Conservation (phyloP, 1,284 basidiomycete species). For the Entoloma clypeatum region DNA sequence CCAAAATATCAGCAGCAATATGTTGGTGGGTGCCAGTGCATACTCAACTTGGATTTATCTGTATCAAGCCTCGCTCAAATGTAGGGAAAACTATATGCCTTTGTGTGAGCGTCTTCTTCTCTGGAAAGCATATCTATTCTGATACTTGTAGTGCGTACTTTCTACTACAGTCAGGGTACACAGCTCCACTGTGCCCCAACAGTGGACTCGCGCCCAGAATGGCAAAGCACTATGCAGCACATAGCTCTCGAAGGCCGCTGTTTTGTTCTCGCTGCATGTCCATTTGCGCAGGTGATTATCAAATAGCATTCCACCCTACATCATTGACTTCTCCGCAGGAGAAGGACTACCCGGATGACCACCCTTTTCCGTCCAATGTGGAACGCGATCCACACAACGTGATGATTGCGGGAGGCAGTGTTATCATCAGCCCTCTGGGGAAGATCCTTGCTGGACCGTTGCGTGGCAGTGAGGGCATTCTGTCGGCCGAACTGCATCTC, state of each 20-base stretch:
- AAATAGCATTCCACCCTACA: not conserved
- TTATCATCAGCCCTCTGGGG: slow-evolving; percentile 67
- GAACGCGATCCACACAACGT: slow-evolving; percentile 47
- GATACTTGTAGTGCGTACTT: slow-evolving; percentile 45
- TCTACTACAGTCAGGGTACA: slow-evolving; percentile 60
- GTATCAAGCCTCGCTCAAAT: not conserved
- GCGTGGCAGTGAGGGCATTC: slow-evolving; percentile 53
- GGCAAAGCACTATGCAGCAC: slow-evolving; percentile 67
- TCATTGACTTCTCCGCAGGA: slow-evolving; percentile 16
- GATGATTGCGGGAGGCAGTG: slow-evolving; percentile 67
- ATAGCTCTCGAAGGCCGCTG: slow-evolving; percentile 76
- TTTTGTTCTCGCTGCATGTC: slow-evolving; percentile 68
- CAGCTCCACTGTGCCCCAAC: slow-evolving; percentile 70
- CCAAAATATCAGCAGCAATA: slow-evolving; percentile 60
- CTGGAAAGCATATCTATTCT: slow-evolving; percentile 2
- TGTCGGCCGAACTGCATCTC: slow-evolving; percentile 64
- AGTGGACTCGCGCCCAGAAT: slow-evolving; percentile 62
- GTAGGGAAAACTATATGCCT: slow-evolving; percentile 78
- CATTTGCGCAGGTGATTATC: slow-evolving; percentile 45
- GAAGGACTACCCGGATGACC: slow-evolving; percentile 56
- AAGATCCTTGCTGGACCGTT: slow-evolving; percentile 67
- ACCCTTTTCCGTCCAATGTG: slow-evolving; percentile 32
- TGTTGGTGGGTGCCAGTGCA: slow-evolving; percentile 50
- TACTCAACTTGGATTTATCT: slow-evolving; percentile 3
- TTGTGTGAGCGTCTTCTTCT: slow-evolving; percentile 43